Evolutionary conservation across 192 early-diverging fungal genomes (phyloP), one percentile per base, ranked within the genome.

Genomic region (Phlyctochytrium bullatum): DNA sequence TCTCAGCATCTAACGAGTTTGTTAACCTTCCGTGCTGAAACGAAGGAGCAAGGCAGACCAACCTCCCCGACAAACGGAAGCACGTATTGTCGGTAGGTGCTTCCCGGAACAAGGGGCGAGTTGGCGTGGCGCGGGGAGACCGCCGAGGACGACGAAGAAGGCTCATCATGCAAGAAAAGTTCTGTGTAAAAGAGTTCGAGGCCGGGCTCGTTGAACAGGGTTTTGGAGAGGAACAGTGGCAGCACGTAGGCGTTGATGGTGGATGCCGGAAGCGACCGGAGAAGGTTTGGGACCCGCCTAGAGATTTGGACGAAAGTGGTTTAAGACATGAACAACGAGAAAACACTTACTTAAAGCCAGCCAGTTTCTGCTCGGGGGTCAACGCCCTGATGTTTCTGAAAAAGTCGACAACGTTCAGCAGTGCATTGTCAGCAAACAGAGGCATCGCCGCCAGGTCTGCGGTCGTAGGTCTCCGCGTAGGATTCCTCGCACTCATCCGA

Each of bases 1-100:
- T 34, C 51, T 69, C 3, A 69, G 24, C 58, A 28, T 67, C 54
- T 66, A 32, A 28, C 10, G 28, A n/a, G n/a, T n/a, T n/a, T n/a
- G n/a, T n/a, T n/a, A n/a, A n/a, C n/a, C n/a, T n/a, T n/a, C n/a
- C n/a, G n/a, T n/a, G n/a, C n/a, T n/a, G n/a, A n/a, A n/a, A n/a
- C n/a, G n/a, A n/a, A n/a, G n/a, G n/a, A n/a, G n/a, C n/a, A n/a
- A n/a, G 32, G 17, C 31, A 32, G 3, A 2, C 23, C 23, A 60
- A 68, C 66, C 36, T 75, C 35, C 25, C 65, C 72, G 29, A 79
- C 65, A 34, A 79, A 79, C 3, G 78, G 78, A 20, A 76, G 34
- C 6, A 79, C 59, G 14, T 59, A 57, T 35, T 73, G 53, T 14
- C 31, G 36, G 34, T 73, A 76, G 2, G 52, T 47, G 3, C 59